These are phyloP conservation scores for Sclerotinia trifoliorum DNA, from an alignment of 2,329 filamentous ascomycete species.

Conservation along the genomic window DNA sequence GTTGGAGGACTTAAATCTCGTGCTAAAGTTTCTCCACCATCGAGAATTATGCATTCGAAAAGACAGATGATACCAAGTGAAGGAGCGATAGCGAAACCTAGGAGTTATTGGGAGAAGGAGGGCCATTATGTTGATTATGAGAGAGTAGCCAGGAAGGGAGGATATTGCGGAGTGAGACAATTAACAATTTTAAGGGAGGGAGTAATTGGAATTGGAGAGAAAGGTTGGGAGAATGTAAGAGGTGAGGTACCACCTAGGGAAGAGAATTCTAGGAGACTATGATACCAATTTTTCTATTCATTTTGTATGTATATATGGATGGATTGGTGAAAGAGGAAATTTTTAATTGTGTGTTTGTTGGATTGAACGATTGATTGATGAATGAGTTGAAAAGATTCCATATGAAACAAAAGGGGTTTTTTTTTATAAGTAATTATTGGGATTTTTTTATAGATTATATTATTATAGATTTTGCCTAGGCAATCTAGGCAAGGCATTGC, in stretches of 20 bases:
- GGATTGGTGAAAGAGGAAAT: background rate
- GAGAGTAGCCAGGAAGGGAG: slow-evolving; percentile 49
- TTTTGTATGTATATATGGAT: background rate
- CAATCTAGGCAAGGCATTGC: no score
- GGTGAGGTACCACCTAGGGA: slow-evolving; percentile 33
- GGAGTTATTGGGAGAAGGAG: slow-evolving; percentile 33
- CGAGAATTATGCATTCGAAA: slow-evolving; percentile 14
- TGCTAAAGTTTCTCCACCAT: background rate
- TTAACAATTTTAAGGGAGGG: slow-evolving; percentile 47
- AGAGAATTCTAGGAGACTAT: background rate
- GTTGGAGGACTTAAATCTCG: slow-evolving; percentile 11
- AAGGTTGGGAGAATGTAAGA: slow-evolving; percentile 40
- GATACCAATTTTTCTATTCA: background rate
- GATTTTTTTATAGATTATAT: background rate
- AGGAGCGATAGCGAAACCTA: slow-evolving; percentile 3
- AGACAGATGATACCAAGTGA: slow-evolving; percentile 2
- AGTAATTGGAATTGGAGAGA: slow-evolving; percentile 33
- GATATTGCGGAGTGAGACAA: slow-evolving; percentile 56
- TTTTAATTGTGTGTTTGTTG: background rate
- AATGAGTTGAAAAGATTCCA: background rate
- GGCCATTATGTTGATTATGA: slow-evolving; percentile 46
- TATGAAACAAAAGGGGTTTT: background rate
- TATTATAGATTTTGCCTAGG: background rate
- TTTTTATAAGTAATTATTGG: background rate
- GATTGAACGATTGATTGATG: background rate